Conservation (phyloP, 2,329 filamentous ascomycete genomes). For the Ophiostoma himal-ulmi region DNA sequence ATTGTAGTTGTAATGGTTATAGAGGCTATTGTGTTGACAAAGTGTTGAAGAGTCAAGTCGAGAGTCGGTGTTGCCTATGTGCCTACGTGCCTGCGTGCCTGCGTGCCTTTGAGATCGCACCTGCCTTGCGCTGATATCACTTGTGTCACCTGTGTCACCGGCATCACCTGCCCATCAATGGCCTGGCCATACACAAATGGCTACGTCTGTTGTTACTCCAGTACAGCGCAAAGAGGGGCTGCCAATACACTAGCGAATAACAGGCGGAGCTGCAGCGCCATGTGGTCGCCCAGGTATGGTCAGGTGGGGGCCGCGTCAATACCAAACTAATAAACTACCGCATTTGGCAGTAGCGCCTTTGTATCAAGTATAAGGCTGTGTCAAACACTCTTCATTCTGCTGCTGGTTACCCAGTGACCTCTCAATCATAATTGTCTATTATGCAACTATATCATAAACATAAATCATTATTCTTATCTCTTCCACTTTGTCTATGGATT, state of each 20-base stretch:
- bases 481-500: not conserved
- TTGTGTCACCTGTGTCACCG: too few species aligned
- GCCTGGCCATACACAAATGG: not conserved
- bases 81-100: too few species aligned
- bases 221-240: not conserved
- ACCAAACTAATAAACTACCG: not conserved
- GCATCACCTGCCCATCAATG: not conserved
- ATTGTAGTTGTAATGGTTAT: not conserved
- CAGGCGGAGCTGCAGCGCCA: not conserved
- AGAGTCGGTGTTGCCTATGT: too few species aligned
- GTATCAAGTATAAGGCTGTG: too few species aligned
- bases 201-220: too few species aligned
- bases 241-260: not conserved
- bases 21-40: too few species aligned
- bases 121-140: too few species aligned
- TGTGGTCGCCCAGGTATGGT: not conserved
- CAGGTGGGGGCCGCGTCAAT: not conserved
- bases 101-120: too few species aligned
- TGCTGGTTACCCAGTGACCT: too few species aligned
- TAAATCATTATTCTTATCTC: conserved; percentile 1
- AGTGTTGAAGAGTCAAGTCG: not conserved
- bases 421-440: too few species aligned
- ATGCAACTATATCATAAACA: not conserved
- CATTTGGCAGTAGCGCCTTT: not conserved
- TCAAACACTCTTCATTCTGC: too few species aligned